Evolutionary conservation across 1,284 basidiomycete genomes (phyloP), one percentile per base, ranked within the genome.

Genomic region (Clitocybe nebularis): DNA sequence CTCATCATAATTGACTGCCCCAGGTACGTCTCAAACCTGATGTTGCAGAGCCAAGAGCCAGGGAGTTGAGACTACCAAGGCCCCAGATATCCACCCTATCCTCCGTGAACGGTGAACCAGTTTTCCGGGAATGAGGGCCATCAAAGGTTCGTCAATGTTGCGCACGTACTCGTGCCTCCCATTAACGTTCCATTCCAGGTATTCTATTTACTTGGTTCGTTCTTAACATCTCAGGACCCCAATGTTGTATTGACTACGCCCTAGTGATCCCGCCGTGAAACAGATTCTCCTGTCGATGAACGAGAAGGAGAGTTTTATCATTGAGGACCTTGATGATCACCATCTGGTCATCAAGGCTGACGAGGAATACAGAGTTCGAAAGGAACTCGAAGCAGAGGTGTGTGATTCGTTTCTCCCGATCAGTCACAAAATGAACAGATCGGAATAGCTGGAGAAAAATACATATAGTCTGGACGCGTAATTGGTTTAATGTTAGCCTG

Each of bases 241-340:
- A 25, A 16, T 21, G 29, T 11, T 40, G 34, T 41, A 13, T 17
- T 29, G 26, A 24, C 22, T 28, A 20, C 14, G 21, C 32, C 9
- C 36, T 55, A 92, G 91, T 57, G 90, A 93, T 60, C 80, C 89
- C 4, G 91, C 90, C 3, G 90, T 93, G 41, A 93, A 93, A 64
- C 90, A 93, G 60, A 92, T 93, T 43, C 72, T 93, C 20, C 71
- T 93, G 26, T 71, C 79, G 10, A 79, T 93, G 74, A 89, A 94
- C 61, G 86, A 91, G 62, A 80, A 75, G 54, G 66, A 75, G 10
- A 75, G 70, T 39, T 93, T 93, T 63, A 84, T 93, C 52, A 87
- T 93, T 45, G 84, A 92, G 56, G 91, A 94, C 54, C 61, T 93
- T 20, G 91, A 93, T 57, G 89, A 93, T 48, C 79, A 81, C 41